phyloP scores from a whole-genome alignment of 768 basidiomycete genomes.

The Cyathus striatus region DNA sequence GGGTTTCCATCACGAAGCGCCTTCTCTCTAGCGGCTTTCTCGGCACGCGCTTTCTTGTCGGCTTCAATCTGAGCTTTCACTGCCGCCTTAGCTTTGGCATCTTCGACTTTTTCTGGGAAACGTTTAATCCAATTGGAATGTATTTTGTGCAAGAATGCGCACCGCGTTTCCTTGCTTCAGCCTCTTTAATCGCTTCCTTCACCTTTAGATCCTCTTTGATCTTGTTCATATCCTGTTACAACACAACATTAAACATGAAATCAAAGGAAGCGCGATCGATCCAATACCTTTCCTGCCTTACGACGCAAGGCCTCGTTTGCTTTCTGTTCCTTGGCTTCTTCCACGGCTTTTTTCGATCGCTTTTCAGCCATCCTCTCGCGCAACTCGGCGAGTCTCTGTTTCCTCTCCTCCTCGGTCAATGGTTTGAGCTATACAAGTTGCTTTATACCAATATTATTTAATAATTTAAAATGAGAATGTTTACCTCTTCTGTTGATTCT shows the following conservation, averaged over 20 bases:
- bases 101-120: slow-evolving; percentile 78
- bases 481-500: slow-evolving; percentile 89
- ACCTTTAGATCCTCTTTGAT: slow-evolving; percentile 72
- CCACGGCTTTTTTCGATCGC: slow-evolving; percentile 61
- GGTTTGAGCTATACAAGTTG: slow-evolving; percentile 70
- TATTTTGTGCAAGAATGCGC: slow-evolving; percentile 5
- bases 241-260: not conserved
- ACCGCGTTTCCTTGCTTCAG: slow-evolving; percentile 79
- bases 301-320: slow-evolving; percentile 76
- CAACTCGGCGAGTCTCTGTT: slow-evolving; percentile 74
- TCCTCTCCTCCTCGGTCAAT: slow-evolving; percentile 91
- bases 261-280: no score
- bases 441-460: no score
- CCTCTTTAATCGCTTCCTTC: slow-evolving; percentile 82
- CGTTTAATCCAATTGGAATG: not conserved
- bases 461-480: no score
- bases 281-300: slow-evolving; percentile 76
- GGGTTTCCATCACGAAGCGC: slow-evolving; percentile 77
- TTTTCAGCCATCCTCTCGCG: slow-evolving; percentile 78
- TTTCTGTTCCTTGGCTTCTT: slow-evolving; percentile 69
- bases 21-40: slow-evolving; percentile 86
- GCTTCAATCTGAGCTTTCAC: slow-evolving; percentile 93
- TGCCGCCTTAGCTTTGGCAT: slow-evolving; percentile 79
- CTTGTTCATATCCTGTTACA: slow-evolving; percentile 57
- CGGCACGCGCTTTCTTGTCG: slow-evolving; percentile 86